Evolutionary conservation across 2,329 filamentous ascomycete species (phyloP), one percentile per base, ranked within the genome.

Genomic region (Penicillium sp.): DNA sequence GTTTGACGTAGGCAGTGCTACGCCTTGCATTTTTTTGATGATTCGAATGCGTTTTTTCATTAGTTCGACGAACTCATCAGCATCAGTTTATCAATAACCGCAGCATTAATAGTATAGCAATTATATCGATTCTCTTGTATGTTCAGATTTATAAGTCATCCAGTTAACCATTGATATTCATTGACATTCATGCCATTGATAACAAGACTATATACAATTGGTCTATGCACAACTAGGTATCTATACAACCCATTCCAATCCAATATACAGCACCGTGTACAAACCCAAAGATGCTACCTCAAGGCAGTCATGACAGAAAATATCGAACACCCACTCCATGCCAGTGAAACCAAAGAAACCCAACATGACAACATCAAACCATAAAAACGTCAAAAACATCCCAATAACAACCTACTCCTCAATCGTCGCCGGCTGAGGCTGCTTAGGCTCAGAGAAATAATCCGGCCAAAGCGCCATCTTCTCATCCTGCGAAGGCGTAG

Each of bases 401-500:
- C n/a, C 16, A 19, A 26, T 12, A 12, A 30, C 4, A 30, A 16
- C 11, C 12, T 36, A 48, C 35, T 65, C 62, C 19, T 53, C 45
- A 36, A 65, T 62, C 16, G 60, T 60, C 35, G 56, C 54, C 19
- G 72, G 70, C 61, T 75, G 75, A 49, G 77, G 69, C 28, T 19
- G 10, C 12, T 10, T 40, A 26, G 47, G 47, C 57, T 80, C 73
- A 5, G 79, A 77, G 62, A 84, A 85, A 9, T 78, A 75, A 65
- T 86, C 81, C 0, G 84, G 84, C 84, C 84, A 87, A 41, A 85
- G 70, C 62, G 86, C 82, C 74, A 84, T 82, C 74, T 82, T 84
- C 69, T 87, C 84, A 64, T 86, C 84, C 26, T 75, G 76, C 1
- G 74, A 72, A 1, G 84, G 84, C 2, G 80, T 82, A 51, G 78